These are phyloP conservation scores for Zalaria sp. DNA, from an alignment of 2,329 filamentous ascomycete species.

Conservation along the genomic window DNA sequence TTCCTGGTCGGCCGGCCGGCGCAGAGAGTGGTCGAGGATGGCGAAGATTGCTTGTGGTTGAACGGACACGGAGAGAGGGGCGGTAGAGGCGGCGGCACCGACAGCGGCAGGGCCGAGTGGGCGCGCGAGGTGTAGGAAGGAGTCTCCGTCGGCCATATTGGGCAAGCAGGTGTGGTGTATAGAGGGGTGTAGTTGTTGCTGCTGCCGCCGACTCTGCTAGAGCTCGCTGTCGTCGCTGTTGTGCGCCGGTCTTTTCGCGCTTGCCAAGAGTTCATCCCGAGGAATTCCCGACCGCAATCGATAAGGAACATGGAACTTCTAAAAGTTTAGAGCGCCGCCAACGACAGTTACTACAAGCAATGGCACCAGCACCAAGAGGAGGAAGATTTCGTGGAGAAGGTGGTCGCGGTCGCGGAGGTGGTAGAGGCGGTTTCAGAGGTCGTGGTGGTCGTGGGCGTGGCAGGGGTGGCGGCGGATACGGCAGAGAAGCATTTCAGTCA, in stretches of 20 bases:
- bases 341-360: background rate
- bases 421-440: conserved; percentile 8
- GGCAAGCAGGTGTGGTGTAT: conserved; percentile 7
- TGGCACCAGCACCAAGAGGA: conserved; percentile 11
- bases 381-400: conserved; percentile 11
- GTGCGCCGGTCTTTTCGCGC: too few relatives aligned
- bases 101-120: conserved; percentile 72
- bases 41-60: conserved; percentile 74
- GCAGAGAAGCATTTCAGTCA: conserved; percentile 3
- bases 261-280: too few relatives aligned
- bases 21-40: conserved; percentile 76
- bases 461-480: conserved; percentile 12
- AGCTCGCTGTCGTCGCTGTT: too few relatives aligned
- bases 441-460: conserved; percentile 3
- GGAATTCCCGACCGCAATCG: too few relatives aligned
- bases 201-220: background rate
- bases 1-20: conserved; percentile 81
- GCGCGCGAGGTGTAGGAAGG: conserved; percentile 88
- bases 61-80: conserved; percentile 85
- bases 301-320: too few relatives aligned
- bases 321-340: too few relatives aligned
- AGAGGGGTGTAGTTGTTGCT: background rate
- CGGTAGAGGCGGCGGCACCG: conserved; percentile 70
- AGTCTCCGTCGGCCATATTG: conserved; percentile 72
- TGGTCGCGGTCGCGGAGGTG: conserved; percentile 16